Evolutionary conservation across 2,329 filamentous ascomycete genomes (phyloP).

Genomic region (Verticillium albo-atrum): DNA sequence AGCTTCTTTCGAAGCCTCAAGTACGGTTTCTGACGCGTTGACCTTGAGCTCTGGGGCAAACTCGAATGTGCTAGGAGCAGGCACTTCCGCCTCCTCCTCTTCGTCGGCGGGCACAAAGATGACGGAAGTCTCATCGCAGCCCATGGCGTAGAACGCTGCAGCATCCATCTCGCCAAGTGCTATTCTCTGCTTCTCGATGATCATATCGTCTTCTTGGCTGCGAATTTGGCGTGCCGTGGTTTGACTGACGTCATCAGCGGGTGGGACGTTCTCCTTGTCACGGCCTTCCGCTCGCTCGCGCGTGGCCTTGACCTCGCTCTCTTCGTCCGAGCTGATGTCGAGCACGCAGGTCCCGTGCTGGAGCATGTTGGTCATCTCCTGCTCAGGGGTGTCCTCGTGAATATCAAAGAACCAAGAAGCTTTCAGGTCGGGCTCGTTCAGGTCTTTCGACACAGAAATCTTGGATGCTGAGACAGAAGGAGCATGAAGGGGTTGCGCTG

Average conservation of each 20-base stretch:
- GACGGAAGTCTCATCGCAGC: slow-evolving; percentile 58
- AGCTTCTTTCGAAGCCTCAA: slow-evolving; percentile 14
- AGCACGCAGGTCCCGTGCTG: slow-evolving; percentile 84
- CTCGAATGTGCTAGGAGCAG: slow-evolving; percentile 15
- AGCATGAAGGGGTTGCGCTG: slow-evolving; percentile 1
- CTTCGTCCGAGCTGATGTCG: slow-evolving; percentile 87
- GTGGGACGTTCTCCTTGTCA: slow-evolving; percentile 93
- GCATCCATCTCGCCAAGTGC: slow-evolving; percentile 65
- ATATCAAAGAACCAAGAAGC: slow-evolving; percentile 89
- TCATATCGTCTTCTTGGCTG: slow-evolving; percentile 44
- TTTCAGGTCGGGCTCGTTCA: slow-evolving; percentile 47
- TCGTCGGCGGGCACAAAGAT: slow-evolving; percentile 60
- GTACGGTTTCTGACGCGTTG: slow-evolving; percentile 6
- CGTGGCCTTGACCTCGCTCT: slow-evolving; percentile 52
- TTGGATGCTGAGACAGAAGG: slow-evolving; percentile 18
- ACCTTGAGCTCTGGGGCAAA: slow-evolving; percentile 20
- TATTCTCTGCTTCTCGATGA: slow-evolving; percentile 59
- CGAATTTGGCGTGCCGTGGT: slow-evolving; percentile 34
- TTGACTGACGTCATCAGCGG: slow-evolving; percentile 59
- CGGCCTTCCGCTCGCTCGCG: slow-evolving; percentile 53
- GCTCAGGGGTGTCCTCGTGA: slow-evolving; percentile 84
- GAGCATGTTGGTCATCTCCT: slow-evolving; percentile 88
- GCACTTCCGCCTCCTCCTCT: slow-evolving; percentile 27
- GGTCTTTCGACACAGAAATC: slow-evolving; percentile 11
- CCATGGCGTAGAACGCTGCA: slow-evolving; percentile 63